Conservation (phyloP, 805 yeast species). For the Candida lessepsii region DNA sequence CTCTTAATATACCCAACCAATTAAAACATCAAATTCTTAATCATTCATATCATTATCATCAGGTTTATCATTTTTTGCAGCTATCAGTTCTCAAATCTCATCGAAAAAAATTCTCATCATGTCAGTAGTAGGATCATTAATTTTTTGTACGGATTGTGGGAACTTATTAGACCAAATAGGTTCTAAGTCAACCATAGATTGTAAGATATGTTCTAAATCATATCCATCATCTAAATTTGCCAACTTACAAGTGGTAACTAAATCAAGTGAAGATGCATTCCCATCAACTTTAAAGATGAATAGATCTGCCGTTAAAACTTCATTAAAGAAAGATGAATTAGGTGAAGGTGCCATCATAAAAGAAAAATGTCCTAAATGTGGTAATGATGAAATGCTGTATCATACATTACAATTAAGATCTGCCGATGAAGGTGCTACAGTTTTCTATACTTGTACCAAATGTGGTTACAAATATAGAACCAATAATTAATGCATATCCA, state of each 20-base stretch:
- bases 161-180: slow-evolving; percentile 71
- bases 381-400: slow-evolving; percentile 96
- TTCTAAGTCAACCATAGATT: slow-evolving; percentile 50
- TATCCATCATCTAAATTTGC: slow-evolving; percentile 57
- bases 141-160: slow-evolving; percentile 93
- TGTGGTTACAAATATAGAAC: slow-evolving; percentile 95
- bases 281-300: slow-evolving; percentile 82
- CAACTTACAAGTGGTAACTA: slow-evolving; percentile 80
- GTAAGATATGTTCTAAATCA: slow-evolving; percentile 49
- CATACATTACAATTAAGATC: slow-evolving; percentile 95
- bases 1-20: too few relatives aligned
- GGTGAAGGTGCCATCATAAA: slow-evolving; percentile 96
- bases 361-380: slow-evolving; percentile 98
- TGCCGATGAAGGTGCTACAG: slow-evolving; percentile 99
- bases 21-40: too few relatives aligned
- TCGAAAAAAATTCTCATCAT: slow-evolving; percentile 34
- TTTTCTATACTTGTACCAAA: slow-evolving; percentile 90
- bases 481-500: slow-evolving; percentile 54
- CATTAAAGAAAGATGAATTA: slow-evolving; percentile 69
- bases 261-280: slow-evolving; percentile 88
- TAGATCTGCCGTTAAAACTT: slow-evolving; percentile 86
- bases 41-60: too few relatives aligned
- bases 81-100: slow-evolving; percentile 5
- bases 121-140: slow-evolving; percentile 95
- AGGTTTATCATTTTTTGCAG: not conserved